A percentile compares a stretch with the other conserved stretches of the same genome.
phyloP scores from a whole-genome alignment of 1,139 yeast species.

The Magnusiomyces ingens region DNA sequence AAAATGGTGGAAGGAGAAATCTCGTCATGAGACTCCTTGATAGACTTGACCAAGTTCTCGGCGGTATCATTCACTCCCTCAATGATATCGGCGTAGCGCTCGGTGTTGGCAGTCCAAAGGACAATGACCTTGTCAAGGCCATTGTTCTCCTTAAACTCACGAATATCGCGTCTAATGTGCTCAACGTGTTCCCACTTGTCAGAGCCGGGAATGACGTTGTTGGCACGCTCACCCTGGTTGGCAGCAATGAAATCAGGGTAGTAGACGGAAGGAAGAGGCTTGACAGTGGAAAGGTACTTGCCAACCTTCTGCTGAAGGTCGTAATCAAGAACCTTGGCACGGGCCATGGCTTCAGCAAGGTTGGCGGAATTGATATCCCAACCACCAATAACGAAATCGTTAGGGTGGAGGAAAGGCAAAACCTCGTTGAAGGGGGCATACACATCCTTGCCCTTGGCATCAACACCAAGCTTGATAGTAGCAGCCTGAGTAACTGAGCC shows the following conservation, averaged over 20 bases:
- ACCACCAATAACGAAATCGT: conserved; percentile 84
- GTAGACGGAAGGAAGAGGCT: conserved; percentile 79
- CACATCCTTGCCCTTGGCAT: conserved; percentile 72
- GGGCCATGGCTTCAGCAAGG: conserved; percentile 70
- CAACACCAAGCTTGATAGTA: conserved; percentile 85
- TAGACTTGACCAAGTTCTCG: conserved; percentile 66
- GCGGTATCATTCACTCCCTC: conserved; percentile 84
- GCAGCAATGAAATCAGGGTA: conserved; percentile 97
- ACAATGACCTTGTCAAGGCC: conserved; percentile 80
- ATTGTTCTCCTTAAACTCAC: conserved; percentile 67
- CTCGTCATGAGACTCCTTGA: conserved; percentile 74
- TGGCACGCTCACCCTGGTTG: conserved; percentile 87
- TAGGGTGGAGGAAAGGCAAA: conserved; percentile 84
- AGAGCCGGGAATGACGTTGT: conserved; percentile 65
- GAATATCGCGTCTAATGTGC: conserved; percentile 75
- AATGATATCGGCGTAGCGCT: conserved; percentile 75
- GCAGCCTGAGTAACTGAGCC: conserved; percentile 97
- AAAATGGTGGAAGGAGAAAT: conserved; percentile 87
- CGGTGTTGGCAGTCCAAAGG: conserved; percentile 97
- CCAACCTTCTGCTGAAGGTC: conserved; percentile 74
- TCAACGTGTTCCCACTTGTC: conserved; percentile 90
- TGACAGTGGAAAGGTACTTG: conserved; percentile 54
- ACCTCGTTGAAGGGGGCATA: conserved; percentile 89
- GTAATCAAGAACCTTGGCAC: conserved; percentile 82
- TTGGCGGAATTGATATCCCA: conserved; percentile 84